Evolutionary conservation across 306 rosid genomes (phyloP).

Genomic region (Ammopiptanthus mongolicus): DNA sequence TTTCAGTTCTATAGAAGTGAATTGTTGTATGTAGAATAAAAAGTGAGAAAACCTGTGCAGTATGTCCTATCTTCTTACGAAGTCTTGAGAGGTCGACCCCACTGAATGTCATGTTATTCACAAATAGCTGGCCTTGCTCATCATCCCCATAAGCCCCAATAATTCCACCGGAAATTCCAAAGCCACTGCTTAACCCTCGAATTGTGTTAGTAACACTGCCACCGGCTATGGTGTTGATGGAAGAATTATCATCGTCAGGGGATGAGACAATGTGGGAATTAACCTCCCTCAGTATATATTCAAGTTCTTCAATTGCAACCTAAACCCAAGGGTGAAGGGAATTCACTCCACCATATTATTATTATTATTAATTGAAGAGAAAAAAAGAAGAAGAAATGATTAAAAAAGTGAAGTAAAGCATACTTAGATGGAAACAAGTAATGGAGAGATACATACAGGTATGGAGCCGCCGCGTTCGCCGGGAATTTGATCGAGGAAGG

Average conservation of each 20-base stretch:
- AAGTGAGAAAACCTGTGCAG: slow-evolving; percentile 61
- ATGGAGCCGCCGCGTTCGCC: slow-evolving; percentile 94
- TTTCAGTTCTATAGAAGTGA: background rate
- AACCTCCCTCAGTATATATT: slow-evolving; percentile 50
- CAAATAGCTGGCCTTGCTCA: slow-evolving; percentile 71
- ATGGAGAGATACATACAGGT: slow-evolving; percentile 52
- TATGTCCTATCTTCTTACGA: slow-evolving; percentile 66
- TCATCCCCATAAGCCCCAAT: slow-evolving; percentile 89
- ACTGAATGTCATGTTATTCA: slow-evolving; percentile 65
- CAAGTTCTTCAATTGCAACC: slow-evolving; percentile 75
- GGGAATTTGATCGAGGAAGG: slow-evolving; percentile 63
- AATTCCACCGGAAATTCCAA: slow-evolving; percentile 69
- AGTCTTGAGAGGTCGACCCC: slow-evolving; percentile 70
- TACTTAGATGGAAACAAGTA: background rate
- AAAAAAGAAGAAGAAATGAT: too few relatives aligned
- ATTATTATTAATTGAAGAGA: background rate
- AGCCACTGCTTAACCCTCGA: slow-evolving; percentile 71
- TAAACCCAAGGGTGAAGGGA: background rate
- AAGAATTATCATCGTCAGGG: slow-evolving; percentile 9
- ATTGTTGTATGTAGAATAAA: background rate
- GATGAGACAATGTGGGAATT: slow-evolving; percentile 9
- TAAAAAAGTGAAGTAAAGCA: too few relatives aligned
- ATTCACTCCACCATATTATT: too few relatives aligned
- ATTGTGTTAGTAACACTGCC: slow-evolving; percentile 94
- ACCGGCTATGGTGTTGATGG: slow-evolving; percentile 72